A percentile compares a stretch with the other conserved stretches of the same genome.
Evolutionary conservation across 495 filamentous ascomycete species (phyloP).

Genomic region (Aeminium ludgeri): DNA sequence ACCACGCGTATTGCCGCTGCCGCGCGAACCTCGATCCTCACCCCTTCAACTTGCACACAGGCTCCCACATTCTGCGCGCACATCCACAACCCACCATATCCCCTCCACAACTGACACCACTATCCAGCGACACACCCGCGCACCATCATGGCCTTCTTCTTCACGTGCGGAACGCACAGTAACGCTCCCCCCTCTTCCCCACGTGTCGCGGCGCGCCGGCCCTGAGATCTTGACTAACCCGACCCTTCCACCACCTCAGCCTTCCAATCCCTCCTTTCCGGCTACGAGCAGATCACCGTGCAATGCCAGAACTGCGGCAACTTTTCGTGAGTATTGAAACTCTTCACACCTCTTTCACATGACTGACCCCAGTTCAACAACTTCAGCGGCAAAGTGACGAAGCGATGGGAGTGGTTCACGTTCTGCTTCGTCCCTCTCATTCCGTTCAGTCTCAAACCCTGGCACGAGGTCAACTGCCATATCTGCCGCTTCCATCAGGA

Average conservation of each 20-base stretch:
- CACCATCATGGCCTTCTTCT: constrained; percentile 25
- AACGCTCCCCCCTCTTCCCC: constrained; percentile 2
- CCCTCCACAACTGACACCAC: no score
- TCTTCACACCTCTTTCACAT: no score
- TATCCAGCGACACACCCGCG: no score
- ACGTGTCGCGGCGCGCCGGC: neutral
- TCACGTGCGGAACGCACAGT: constrained; percentile 29
- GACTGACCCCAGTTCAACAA: no score
- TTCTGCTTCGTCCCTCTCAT: constrained; percentile 29
- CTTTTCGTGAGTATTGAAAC: no score
- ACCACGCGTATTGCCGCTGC: neutral
- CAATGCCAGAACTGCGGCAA: constrained; percentile 32
- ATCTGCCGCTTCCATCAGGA: constrained; percentile 30
- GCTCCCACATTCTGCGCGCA: neutral
- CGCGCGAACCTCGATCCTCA: no score
- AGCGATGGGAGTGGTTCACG: constrained; percentile 31
- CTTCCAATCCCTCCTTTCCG: constrained; percentile 22
- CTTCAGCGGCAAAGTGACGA: constrained; percentile 19
- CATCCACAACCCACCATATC: no score
- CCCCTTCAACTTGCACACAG: neutral
- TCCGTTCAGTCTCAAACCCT: constrained; percentile 27
- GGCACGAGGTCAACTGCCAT: constrained; percentile 25
- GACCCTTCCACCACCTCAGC: constrained; percentile 10
- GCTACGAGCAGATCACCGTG: constrained; percentile 26
- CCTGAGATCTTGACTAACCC: no score